phyloP scores from a whole-genome alignment of 225 moss, liverwort and hornwort species.

The Physcomitrellopsis africana region DNA sequence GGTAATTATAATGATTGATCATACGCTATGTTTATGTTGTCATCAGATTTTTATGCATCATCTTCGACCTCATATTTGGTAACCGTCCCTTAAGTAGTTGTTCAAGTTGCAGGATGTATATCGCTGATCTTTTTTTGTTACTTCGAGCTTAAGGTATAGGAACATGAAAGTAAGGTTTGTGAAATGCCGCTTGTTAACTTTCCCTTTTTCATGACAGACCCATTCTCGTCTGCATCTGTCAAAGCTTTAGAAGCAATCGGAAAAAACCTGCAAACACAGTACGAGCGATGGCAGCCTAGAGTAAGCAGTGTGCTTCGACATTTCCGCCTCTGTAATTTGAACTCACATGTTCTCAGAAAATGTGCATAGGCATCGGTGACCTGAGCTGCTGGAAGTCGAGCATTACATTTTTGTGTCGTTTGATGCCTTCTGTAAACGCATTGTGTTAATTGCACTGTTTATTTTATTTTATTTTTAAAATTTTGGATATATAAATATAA shows the following conservation, averaged over 20 bases:
- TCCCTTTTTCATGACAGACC: conserved; percentile 56
- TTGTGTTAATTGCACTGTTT: too few species aligned
- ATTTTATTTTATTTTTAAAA: too few species aligned
- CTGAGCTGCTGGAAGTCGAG: conserved; percentile 5
- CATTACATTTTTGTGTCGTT: neutral
- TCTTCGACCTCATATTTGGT: conserved; percentile 3
- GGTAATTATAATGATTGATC: conserved; percentile 48
- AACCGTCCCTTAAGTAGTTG: neutral
- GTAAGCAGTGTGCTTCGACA: conserved; percentile 43
- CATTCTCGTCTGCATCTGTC: conserved; percentile 71
- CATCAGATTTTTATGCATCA: conserved; percentile 8
- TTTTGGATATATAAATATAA: too few species aligned
- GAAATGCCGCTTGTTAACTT: conserved; percentile 5
- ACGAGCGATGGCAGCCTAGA: conserved; percentile 97
- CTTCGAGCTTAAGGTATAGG: neutral
- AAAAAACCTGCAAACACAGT: conserved; percentile 87
- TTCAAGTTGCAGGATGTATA: neutral
- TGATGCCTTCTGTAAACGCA: neutral
- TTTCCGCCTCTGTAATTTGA: conserved; percentile 11
- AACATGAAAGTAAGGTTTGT: neutral
- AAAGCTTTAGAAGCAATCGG: conserved; percentile 96
- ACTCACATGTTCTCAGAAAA: neutral
- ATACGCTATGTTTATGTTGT: neutral
- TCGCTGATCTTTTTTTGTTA: neutral
- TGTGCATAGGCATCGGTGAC: neutral